phyloP scores from a whole-genome alignment of 805 yeast species.

The Candida chilensis region DNA sequence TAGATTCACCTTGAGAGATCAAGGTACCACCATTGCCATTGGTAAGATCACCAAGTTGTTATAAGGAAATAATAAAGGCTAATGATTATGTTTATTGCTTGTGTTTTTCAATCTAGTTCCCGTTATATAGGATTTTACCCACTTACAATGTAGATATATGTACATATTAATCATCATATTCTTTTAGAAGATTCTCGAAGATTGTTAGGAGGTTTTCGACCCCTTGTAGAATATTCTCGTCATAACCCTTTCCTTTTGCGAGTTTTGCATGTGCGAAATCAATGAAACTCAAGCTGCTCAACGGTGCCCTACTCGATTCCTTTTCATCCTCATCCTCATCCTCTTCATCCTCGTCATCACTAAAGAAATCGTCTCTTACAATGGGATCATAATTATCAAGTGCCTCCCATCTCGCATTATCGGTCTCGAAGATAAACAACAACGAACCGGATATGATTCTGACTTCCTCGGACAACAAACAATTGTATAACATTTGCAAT shows the following conservation, averaged over 20 bases:
- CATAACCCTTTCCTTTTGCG: conserved; percentile 57
- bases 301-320: conserved; percentile 16
- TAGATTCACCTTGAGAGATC: conserved; percentile 97
- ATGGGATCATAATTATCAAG: conserved; percentile 28
- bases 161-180: conserved; percentile 1
- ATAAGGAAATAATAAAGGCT: conserved; percentile 17
- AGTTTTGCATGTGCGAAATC: conserved; percentile 86
- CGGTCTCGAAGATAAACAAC: conserved; percentile 68
- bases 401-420: conserved; percentile 40
- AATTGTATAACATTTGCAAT: conserved; percentile 56
- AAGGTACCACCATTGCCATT: conserved; percentile 96
- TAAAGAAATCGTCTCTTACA: conserved; percentile 11
- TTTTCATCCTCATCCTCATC: conserved; percentile 21
- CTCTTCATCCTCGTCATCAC: conserved; percentile 17
- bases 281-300: conserved; percentile 60
- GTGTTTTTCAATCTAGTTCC: background rate
- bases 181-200: conserved; percentile 19
- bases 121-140: too few species aligned
- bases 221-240: conserved; percentile 64
- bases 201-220: conserved; percentile 47
- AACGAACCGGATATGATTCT: conserved; percentile 67
- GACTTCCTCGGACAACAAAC: conserved; percentile 52
- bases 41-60: conserved; percentile 92
- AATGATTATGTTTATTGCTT: background rate
- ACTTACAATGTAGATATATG: background rate